Conservation (phyloP, 768 basidiomycete genomes). For the Trichaptum fuscoviolaceum region DNA sequence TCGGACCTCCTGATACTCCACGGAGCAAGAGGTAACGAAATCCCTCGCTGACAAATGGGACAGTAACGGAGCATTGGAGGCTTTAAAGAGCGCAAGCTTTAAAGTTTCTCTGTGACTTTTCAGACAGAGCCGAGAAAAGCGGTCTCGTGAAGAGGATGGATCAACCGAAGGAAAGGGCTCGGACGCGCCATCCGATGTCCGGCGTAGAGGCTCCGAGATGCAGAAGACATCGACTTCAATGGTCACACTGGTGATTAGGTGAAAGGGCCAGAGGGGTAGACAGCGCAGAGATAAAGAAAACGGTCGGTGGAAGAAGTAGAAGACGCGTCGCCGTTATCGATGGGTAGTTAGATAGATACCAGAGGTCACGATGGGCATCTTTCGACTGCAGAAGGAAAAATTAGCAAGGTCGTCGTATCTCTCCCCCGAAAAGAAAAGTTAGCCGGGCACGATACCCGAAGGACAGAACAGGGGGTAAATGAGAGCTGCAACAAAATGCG, state of each 20-base stretch:
- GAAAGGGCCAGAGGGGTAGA: neutral
- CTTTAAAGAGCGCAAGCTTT: neutral
- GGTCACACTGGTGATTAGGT: neutral
- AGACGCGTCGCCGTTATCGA: neutral
- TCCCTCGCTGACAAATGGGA: neutral
- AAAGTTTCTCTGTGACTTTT: neutral
- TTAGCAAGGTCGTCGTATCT: neutral
- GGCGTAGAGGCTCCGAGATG: neutral
- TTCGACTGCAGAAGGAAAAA: neutral
- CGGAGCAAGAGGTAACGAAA: neutral
- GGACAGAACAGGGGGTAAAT: neutral
- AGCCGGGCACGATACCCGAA: neutral
- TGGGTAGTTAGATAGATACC: neutral
- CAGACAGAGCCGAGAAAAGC: neutral
- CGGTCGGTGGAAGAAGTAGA: neutral
- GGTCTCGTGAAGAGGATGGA: neutral
- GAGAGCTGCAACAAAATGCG: neutral
- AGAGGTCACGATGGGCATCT: neutral
- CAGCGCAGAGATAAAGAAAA: neutral
- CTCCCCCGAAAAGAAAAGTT: neutral
- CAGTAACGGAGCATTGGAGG: neutral
- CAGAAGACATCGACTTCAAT: neutral
- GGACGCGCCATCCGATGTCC: neutral
- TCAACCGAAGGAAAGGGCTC: neutral
- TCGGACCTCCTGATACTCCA: neutral